Base-by-base conservation (phyloP, 805 yeast species). In the Schizosaccharomyces cryophilus region DNA sequence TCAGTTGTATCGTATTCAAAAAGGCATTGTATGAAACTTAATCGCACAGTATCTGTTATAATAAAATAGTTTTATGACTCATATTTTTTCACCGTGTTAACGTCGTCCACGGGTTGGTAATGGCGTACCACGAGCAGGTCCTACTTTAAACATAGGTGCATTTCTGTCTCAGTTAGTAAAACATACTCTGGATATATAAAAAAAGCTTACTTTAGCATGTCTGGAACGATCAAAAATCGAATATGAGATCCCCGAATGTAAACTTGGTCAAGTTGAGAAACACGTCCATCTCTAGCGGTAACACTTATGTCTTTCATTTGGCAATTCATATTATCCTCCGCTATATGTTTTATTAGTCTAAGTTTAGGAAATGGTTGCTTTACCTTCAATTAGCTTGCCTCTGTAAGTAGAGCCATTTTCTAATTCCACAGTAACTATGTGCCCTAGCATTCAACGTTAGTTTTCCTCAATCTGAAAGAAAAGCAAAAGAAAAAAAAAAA, bases 301-400 rank as follows among this genome's bases (percentile, higher is more conserved):
- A 85, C 81, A 0, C 84, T 80, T 51, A 85, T 94, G 68, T 90
- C 95, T 64, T 80, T 75, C 60, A 90, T 71, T 63, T 89, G 94
- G 30, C 90, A 80, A 69, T 90, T 90, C 97, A 90, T 93, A 70
- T 84, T 89, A 67, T 90, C 97, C 72, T 90, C 96, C 58, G 77
- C 73, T 63, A 59, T 7, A 48, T 7, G 26, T n/a, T 19, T 29
- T 17, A 58, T 63, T 51, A 63, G 62, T 35, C 21, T 3, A 45
- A 19, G 11, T 19, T 45, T 19, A 9, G 5, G 6, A 19, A 51
- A 2, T 29, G 35, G 35, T 51, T 11, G 17, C 54, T 66, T 35
- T 61, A 70, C 84, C 83, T 67, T 85, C 95, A 3, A 84, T 69
- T 58, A 90, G 77, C 69, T 84, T 87, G 1, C 98, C 98, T 45